Conservation (phyloP, 2,329 filamentous ascomycete genomes). For the Phialophora verrucosa region DNA sequence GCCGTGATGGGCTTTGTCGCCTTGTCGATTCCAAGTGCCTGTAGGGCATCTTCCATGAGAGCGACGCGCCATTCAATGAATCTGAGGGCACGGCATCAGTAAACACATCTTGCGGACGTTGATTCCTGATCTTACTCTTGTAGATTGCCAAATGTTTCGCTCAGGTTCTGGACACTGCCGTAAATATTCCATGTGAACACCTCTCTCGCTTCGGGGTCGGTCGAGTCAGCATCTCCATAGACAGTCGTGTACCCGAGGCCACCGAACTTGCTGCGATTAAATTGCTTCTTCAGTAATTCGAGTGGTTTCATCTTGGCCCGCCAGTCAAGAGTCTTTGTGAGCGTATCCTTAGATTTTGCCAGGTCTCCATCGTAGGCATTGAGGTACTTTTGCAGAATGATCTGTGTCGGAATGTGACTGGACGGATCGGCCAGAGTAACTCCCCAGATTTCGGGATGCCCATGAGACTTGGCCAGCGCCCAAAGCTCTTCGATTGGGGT, state of each 20-base stretch:
- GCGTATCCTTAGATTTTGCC: conserved; percentile 75
- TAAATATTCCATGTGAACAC: conserved; percentile 94
- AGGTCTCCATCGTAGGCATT: conserved; percentile 84
- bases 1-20: conserved; percentile 75
- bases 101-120: not conserved
- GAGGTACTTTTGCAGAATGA: conserved; percentile 91
- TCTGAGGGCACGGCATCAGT: conserved; percentile 52
- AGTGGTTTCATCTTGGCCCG: conserved; percentile 76
- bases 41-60: conserved; percentile 84
- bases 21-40: conserved; percentile 71
- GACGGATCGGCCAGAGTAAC: conserved; percentile 62
- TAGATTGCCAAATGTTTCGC: conserved; percentile 79
- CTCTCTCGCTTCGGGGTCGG: conserved; percentile 56
- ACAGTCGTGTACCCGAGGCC: conserved; percentile 80
- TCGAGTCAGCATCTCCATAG: conserved; percentile 50
- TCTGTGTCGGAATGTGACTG: conserved; percentile 73
- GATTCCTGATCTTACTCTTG: conserved; percentile 67
- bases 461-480: conserved; percentile 43
- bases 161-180: conserved; percentile 80
- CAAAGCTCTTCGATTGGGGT: conserved; percentile 38
- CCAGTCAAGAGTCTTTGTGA: conserved; percentile 81
- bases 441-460: conserved; percentile 84
- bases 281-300: conserved; percentile 67
- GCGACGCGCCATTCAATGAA: conserved; percentile 90
- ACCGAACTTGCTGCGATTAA: conserved; percentile 72